These are phyloP conservation scores for Penicillium sp. DNA, from an alignment of 2,329 filamentous ascomycete species.

Conservation along the genomic window DNA sequence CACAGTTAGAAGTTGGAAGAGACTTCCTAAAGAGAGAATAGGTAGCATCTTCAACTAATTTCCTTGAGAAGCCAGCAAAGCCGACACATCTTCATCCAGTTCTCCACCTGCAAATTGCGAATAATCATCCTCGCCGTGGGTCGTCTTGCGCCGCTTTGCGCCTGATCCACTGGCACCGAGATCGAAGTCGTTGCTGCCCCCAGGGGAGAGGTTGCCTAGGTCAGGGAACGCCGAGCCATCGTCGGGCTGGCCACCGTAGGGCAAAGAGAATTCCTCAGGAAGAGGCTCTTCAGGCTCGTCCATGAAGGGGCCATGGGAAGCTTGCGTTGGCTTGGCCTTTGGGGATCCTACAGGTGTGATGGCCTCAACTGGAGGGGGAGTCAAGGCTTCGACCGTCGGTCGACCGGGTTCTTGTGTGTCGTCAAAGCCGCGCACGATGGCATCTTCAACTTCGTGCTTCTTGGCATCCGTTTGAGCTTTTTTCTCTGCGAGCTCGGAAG, in stretches of 20 bases:
- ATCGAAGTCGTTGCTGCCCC: conserved; percentile 23
- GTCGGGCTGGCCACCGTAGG: conserved; percentile 20
- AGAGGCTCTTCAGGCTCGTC: conserved; percentile 12
- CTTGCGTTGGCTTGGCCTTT: conserved; percentile 34
- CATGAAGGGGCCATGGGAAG: conserved; percentile 27
- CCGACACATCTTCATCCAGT: conserved; percentile 61
- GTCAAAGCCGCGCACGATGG: conserved; percentile 76
- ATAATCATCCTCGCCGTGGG: conserved; percentile 43
- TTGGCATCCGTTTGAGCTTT: conserved; percentile 73
- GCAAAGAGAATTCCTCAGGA: conserved; percentile 18
- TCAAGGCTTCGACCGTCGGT: conserved; percentile 81
- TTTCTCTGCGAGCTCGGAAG: conserved; percentile 63
- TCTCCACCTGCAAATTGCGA: conserved; percentile 52
- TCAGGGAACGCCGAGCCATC: conserved; percentile 19
- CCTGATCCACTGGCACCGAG: conserved; percentile 31
- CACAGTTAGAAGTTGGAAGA: no score
- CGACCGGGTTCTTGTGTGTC: conserved; percentile 46
- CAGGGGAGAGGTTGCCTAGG: conserved; percentile 17
- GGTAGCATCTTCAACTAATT: conserved; percentile 13
- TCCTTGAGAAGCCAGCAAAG: conserved; percentile 53
- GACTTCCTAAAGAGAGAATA: background rate
- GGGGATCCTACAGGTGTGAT: conserved; percentile 54
- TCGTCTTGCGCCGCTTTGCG: conserved; percentile 51
- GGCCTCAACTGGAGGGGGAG: conserved; percentile 67
- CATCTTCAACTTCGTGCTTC: conserved; percentile 85